phyloP scores from a whole-genome alignment of 2,329 filamentous ascomycete species.

The Corinectria fuckeliana region DNA sequence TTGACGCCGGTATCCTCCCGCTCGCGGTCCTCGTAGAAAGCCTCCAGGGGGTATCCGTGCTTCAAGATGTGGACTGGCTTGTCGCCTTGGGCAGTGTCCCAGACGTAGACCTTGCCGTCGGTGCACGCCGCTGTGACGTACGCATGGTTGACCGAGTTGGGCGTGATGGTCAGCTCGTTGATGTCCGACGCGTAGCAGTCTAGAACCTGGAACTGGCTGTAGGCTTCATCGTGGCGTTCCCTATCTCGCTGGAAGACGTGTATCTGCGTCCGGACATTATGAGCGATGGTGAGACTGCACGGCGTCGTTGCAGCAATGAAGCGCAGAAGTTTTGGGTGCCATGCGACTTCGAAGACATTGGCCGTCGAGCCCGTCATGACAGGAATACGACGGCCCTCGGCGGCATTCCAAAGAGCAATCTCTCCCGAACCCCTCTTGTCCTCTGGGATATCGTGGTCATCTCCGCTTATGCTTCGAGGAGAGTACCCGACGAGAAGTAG shows the following conservation, averaged over 20 bases:
- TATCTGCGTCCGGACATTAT: constrained; percentile 60
- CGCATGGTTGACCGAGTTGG: constrained; percentile 56
- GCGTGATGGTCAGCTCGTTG: constrained; percentile 66
- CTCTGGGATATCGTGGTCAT: constrained; percentile 65
- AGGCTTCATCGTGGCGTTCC: constrained; percentile 38
- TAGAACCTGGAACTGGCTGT: constrained; percentile 57
- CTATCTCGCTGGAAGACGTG: constrained; percentile 55
- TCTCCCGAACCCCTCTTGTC: constrained; percentile 65
- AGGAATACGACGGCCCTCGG: constrained; percentile 50
- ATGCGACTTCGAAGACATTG: constrained; percentile 70
- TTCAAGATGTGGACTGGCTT: constrained; percentile 60
- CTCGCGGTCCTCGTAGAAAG: constrained; percentile 54
- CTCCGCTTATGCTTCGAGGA: constrained; percentile 58
- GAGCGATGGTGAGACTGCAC: constrained; percentile 51
- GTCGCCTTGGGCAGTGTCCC: constrained; percentile 65
- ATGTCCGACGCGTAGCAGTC: constrained; percentile 67
- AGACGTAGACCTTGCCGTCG: constrained; percentile 67
- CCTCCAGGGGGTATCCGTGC: constrained; percentile 56
- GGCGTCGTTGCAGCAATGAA: constrained; percentile 67
- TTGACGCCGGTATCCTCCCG: constrained; percentile 67
- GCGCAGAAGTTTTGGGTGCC: constrained; percentile 61
- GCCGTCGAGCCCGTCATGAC: constrained; percentile 59
- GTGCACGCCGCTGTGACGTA: constrained; percentile 69
- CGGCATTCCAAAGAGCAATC: constrained; percentile 64
- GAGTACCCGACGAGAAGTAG: constrained; percentile 69